Base-by-base conservation (phyloP, 768 basidiomycete species). In the Russula earlei region DNA sequence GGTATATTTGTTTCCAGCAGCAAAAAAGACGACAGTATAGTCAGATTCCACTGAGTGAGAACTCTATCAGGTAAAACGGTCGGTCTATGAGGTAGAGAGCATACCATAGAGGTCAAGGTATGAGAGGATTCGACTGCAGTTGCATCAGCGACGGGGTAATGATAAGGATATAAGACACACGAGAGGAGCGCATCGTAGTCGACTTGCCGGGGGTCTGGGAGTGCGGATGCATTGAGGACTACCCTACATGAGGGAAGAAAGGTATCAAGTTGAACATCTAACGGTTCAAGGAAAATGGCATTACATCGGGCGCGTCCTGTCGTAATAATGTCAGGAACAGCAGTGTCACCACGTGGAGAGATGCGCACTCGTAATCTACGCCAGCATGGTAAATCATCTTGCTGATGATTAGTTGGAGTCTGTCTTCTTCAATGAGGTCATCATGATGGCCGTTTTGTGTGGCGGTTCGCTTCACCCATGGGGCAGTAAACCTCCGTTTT, bases 301-400 rank as follows among this genome's bases (percentile, higher is more conserved):
- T 57, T 74, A 91, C 90, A 92, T 91, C 49, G 89, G 90, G 62
- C 87, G 79, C 51, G 90, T 92, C 70, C 90, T 91, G 58, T 47
- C 22, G 66, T 55, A 53, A 48, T 37, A 10, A 42, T 20, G 55
- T 64, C 52, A 64, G 15, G 29, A 36, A 37, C 33, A 42, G 49
- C 46, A 19, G 29, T 33, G 34, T 29, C 36, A 22, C 43, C 47
- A 48, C 33, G 41, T 22, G 49, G 34, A 10, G 17, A 20, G 1
- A 6, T 20, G 75, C 85, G 66, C 63, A 93, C 91, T 91, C 89
- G 61, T 82, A 91, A 71, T 93, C 91, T 55, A 91, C 85, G 2
- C 91, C 91, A 42, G 91, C 91, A 67, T 91, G 90, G 63, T 87
- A 91, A 43, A 92, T 89, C 71, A 92, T 74, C 67, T 74, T 81